Evolutionary conservation across 805 yeast species (phyloP).

Genomic region (Starmera quercuum): DNA sequence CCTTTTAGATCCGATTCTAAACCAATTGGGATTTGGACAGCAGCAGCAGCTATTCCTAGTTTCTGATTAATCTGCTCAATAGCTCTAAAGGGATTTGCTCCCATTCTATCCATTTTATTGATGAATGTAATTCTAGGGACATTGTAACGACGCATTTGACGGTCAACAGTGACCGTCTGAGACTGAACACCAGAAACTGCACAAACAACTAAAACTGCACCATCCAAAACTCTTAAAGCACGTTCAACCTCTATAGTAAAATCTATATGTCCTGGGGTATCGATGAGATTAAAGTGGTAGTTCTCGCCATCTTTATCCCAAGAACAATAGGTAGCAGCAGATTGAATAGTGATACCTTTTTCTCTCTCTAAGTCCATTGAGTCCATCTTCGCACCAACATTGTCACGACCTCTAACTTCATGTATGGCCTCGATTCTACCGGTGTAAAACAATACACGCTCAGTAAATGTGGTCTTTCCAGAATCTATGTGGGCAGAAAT

Average conservation of each 20-base stretch:
- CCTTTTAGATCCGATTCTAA: slow-evolving; percentile 81
- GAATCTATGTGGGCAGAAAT: slow-evolving; percentile 97
- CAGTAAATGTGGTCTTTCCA: slow-evolving; percentile 97
- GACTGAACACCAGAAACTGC: slow-evolving; percentile 98
- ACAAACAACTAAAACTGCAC: slow-evolving; percentile 97
- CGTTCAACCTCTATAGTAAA: slow-evolving; percentile 98
- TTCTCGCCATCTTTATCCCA: slow-evolving; percentile 71
- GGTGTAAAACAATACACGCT: slow-evolving; percentile 91
- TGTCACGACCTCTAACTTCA: slow-evolving; percentile 93
- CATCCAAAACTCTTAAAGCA: slow-evolving; percentile 95
- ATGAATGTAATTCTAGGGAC: slow-evolving; percentile 95
- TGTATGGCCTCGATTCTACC: slow-evolving; percentile 96
- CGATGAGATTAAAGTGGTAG: slow-evolving; percentile 90
- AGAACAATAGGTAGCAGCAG: slow-evolving; percentile 97
- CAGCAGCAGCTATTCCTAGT: slow-evolving; percentile 91
- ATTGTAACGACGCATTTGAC: slow-evolving; percentile 97
- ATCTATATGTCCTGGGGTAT: slow-evolving; percentile 98
- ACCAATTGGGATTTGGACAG: slow-evolving; percentile 97
- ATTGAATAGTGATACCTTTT: slow-evolving; percentile 97
- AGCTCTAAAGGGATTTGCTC: slow-evolving; percentile 94
- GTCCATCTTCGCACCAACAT: slow-evolving; percentile 99
- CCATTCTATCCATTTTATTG: slow-evolving; percentile 99
- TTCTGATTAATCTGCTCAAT: slow-evolving; percentile 85
- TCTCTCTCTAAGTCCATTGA: slow-evolving; percentile 98
- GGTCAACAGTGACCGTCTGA: slow-evolving; percentile 96